Percentiles rank a stretch among this genome's conserved stretches.
These are phyloP conservation scores for Plicaturopsis crispa DNA, from an alignment of 768 basidiomycete species.

Conservation along the genomic window DNA sequence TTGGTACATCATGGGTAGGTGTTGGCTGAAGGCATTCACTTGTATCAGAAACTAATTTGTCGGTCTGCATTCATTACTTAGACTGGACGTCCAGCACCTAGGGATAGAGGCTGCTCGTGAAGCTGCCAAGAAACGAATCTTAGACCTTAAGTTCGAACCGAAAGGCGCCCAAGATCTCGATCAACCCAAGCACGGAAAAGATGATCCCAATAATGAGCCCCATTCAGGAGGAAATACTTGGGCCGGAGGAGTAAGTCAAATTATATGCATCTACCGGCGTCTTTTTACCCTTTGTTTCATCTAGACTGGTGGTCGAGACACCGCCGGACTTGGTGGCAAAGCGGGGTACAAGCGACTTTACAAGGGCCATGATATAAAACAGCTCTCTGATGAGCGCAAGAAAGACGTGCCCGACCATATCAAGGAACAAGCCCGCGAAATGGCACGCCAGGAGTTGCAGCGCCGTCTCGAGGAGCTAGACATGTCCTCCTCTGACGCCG, in stretches of 20 bases:
- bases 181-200: constrained; percentile 54
- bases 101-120: constrained; percentile 55
- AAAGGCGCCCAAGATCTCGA: constrained; percentile 40
- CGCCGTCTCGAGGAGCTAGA: constrained; percentile 56
- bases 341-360: constrained; percentile 61
- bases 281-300: not conserved
- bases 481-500: constrained; percentile 49
- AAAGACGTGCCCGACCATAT: constrained; percentile 52
- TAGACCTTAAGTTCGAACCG: constrained; percentile 53
- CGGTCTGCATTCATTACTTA: constrained; percentile 12
- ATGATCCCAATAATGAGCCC: constrained; percentile 44
- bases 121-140: constrained; percentile 36
- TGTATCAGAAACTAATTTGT: not conserved
- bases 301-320: constrained; percentile 59
- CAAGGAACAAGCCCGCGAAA: constrained; percentile 55
- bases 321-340: constrained; percentile 59
- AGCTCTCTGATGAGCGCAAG: constrained; percentile 49
- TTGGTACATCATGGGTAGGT: constrained; percentile 53
- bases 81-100: constrained; percentile 43
- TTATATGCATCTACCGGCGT: not conserved
- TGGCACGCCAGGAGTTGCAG: constrained; percentile 58
- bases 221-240: constrained; percentile 60
- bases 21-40: not conserved
- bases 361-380: constrained; percentile 54
- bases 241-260: constrained; percentile 49